Evolutionary conservation across 179 eudicot genomes (phyloP), one percentile per base, ranked within the genome.

Genomic region (Actinidia arguta): DNA sequence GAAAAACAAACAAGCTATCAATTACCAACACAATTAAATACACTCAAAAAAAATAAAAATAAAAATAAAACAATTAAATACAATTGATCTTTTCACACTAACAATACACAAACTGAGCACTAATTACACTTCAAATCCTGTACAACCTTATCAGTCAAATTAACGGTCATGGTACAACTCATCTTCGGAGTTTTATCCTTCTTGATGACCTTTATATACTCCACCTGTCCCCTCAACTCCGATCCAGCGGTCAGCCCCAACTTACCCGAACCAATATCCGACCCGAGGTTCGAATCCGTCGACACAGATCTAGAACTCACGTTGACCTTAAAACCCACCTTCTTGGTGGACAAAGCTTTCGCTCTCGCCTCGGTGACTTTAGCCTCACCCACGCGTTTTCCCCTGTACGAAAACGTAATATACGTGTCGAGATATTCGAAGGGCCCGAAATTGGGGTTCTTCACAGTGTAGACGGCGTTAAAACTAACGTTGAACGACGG

Each of bases 101-200:
- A n/a, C n/a, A n/a, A n/a, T n/a, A n/a, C n/a, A n/a, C n/a, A 56
- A 56, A 56, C 17, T 6, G 7, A 17, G 3, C 7, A 24, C 70
- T 66, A 66, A 1, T 31, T 44, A 5, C 70, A 66, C 70, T 66
- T 31, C 44, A 66, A 0, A 36, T 66, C 39, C 9, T 66, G 70
- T 25, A 66, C 70, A 14, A 66, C 70, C 6, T 66, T 36, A 67
- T 67, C 4, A 20, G 7, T n/a, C 3, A 67, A 31, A 67, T 67
- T 67, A 67, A 67, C 47, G 6, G 17, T n/a, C 71, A 67, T 36
- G 71, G 71, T 36, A 39, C 71, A 67, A n/a, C 71, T 67, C 71
- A 67, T 67, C 20, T 36, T 11, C 1, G 71, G 47, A 6, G 18
- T 67, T 2, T n/a, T 67, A 31, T 0, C 1, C 71, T 36, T 67